These are phyloP conservation scores for Globisporangium ultimum DNA, from an alignment of 352 stramenopile species.

Conservation along the genomic window DNA sequence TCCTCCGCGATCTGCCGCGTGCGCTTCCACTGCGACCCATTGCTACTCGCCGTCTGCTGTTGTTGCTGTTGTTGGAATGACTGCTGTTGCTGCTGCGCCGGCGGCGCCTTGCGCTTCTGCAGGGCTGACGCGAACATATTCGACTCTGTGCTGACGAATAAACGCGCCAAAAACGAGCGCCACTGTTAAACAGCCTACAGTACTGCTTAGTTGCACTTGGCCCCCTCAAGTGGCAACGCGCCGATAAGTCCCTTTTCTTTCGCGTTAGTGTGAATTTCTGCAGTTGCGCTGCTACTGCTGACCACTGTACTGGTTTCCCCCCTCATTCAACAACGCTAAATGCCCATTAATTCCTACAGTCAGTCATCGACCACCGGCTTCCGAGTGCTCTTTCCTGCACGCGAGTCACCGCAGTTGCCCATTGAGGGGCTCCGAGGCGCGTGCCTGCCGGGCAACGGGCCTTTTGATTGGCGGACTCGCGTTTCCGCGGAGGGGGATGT, in stretches of 20 bases:
- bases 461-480: slow-evolving; percentile 1
- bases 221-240: neutral
- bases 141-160: neutral
- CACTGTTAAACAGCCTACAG: slow-evolving; percentile 2
- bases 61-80: neutral
- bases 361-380: neutral
- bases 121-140: slow-evolving; percentile 8
- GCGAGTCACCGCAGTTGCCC: neutral
- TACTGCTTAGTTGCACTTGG: neutral
- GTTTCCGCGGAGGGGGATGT: neutral
- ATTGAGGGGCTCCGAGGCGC: neutral
- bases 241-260: neutral
- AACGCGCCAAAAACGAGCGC: neutral
- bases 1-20: neutral
- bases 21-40: neutral
- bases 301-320: neutral
- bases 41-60: neutral
- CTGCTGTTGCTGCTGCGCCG: slow-evolving; percentile 2
- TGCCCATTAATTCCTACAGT: too few relatives aligned
- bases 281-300: neutral
- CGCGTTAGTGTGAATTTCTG: neutral
- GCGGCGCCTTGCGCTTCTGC: slow-evolving; percentile 10
- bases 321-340: neutral
- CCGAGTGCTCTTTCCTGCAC: neutral
- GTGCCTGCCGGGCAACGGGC: neutral